A percentile compares a stretch with the other conserved stretches of the same genome.
Evolutionary conservation across 225 moss, liverwort and hornwort genomes (phyloP).

Genomic region (Marchantia paleacea): DNA sequence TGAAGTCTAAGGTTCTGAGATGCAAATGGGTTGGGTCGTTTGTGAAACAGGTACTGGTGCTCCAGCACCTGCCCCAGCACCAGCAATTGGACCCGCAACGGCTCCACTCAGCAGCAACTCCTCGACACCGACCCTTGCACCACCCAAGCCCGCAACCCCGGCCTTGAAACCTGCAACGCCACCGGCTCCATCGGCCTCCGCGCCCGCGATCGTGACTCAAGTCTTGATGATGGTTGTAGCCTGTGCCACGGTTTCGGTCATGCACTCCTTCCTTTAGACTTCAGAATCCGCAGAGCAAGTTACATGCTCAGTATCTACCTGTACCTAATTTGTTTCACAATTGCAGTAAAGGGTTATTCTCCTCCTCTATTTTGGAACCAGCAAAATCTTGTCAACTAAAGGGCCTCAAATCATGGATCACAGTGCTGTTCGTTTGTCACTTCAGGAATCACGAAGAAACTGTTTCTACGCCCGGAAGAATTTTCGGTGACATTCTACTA

Average conservation of each 20-base stretch:
- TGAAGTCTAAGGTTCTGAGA: too few relatives aligned
- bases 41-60: not conserved
- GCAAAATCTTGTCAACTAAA: too few relatives aligned
- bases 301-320: not conserved
- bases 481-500: too few relatives aligned
- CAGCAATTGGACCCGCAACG: not conserved
- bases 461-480: too few relatives aligned
- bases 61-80: not conserved
- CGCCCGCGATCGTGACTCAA: conserved; percentile 2
- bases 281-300: not conserved
- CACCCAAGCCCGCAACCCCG: not conserved
- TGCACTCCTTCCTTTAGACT: conserved; percentile 4
- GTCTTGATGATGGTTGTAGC: conserved; percentile 4
- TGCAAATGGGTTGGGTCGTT: too few relatives aligned
- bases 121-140: not conserved
- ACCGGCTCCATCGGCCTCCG: conserved; percentile 10
- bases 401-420: too few relatives aligned
- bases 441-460: too few relatives aligned
- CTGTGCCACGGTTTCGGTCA: not conserved
- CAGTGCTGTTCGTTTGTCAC: too few relatives aligned
- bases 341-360: not conserved
- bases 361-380: not conserved
- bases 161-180: not conserved
- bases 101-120: not conserved
- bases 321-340: not conserved